phyloP scores from a whole-genome alignment of 176 grass and related monocot genomes.

The Carex parvula region DNA sequence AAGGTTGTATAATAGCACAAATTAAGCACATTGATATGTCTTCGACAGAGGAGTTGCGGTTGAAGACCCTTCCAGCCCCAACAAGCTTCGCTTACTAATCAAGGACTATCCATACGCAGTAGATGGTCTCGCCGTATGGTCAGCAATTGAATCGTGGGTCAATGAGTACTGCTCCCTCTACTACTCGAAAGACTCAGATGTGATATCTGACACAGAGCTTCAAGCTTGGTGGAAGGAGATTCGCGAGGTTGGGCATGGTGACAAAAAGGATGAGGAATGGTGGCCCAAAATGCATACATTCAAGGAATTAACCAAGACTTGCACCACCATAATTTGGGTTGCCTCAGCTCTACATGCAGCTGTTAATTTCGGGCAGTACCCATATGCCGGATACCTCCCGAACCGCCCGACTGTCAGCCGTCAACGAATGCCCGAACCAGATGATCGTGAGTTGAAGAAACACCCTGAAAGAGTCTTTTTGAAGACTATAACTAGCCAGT shows the following conservation, averaged over 20 bases:
- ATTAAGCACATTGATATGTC: not conserved
- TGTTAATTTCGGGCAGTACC: conserved; percentile 80
- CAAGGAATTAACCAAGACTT: conserved; percentile 49
- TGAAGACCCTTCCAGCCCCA: conserved; percentile 33
- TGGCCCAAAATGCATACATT: conserved; percentile 68
- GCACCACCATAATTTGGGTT: conserved; percentile 71
- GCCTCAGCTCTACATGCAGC: conserved; percentile 73
- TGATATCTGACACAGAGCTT: conserved; percentile 54
- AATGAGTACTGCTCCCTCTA: conserved; percentile 57
- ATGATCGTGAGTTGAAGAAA: conserved; percentile 18
- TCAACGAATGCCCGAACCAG: conserved; percentile 38
- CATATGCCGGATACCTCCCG: conserved; percentile 66
- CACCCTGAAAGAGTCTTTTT: conserved; percentile 54
- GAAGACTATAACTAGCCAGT: conserved; percentile 69
- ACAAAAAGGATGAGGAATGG: conserved; percentile 57
- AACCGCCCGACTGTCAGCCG: conserved; percentile 72
- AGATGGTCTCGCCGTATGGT: conserved; percentile 67
- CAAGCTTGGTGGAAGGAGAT: conserved; percentile 87
- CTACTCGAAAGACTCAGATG: conserved; percentile 33
- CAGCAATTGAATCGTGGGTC: conserved; percentile 59
- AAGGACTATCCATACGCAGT: conserved; percentile 76
- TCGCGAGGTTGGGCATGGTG: conserved; percentile 64
- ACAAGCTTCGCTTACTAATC: conserved; percentile 55
- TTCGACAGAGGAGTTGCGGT: conserved; percentile 41
- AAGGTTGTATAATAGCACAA: not conserved